Conservation (phyloP, 208 protist species). For the Leishmania gerbilli region DNA sequence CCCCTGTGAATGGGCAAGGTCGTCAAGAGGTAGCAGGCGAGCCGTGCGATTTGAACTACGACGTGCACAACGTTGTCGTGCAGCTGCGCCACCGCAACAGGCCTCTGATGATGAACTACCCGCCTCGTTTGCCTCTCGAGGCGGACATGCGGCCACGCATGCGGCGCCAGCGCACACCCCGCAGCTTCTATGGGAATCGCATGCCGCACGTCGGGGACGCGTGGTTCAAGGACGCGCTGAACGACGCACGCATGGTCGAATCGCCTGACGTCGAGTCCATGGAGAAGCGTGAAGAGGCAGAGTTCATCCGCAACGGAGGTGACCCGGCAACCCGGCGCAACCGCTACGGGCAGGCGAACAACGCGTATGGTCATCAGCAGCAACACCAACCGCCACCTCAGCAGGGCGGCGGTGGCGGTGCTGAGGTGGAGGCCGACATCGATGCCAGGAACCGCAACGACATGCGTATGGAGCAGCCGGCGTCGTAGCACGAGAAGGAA, state of each 20-base stretch:
- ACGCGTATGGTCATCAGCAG: constrained; percentile 14
- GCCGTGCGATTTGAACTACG: constrained; percentile 47
- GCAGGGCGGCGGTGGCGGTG: background rate
- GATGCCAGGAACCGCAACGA: constrained; percentile 21
- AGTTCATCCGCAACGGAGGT: constrained; percentile 28
- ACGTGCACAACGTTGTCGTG: constrained; percentile 59
- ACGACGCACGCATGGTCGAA: constrained; percentile 34
- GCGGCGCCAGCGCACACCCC: constrained; percentile 60
- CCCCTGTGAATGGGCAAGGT: constrained; percentile 31
- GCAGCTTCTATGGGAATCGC: constrained; percentile 67
- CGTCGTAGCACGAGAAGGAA: constrained; percentile 3
- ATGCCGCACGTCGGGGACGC: constrained; percentile 35
- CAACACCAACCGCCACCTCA: constrained; percentile 1
- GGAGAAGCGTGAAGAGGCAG: constrained; percentile 43
- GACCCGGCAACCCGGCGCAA: constrained; percentile 36
- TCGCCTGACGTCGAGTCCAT: constrained; percentile 58
- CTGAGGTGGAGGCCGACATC: constrained; percentile 8
- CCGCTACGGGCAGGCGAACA: constrained; percentile 31
- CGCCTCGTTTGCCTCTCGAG: constrained; percentile 40
- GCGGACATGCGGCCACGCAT: constrained; percentile 35
- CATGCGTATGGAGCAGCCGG: constrained; percentile 21
- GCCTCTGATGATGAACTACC: constrained; percentile 43
- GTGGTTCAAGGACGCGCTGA: constrained; percentile 58
- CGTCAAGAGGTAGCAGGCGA: constrained; percentile 57
- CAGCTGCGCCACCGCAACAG: constrained; percentile 53